These are phyloP conservation scores for Nemania serpens DNA, from an alignment of 2,329 filamentous ascomycete species.

Conservation along the genomic window DNA sequence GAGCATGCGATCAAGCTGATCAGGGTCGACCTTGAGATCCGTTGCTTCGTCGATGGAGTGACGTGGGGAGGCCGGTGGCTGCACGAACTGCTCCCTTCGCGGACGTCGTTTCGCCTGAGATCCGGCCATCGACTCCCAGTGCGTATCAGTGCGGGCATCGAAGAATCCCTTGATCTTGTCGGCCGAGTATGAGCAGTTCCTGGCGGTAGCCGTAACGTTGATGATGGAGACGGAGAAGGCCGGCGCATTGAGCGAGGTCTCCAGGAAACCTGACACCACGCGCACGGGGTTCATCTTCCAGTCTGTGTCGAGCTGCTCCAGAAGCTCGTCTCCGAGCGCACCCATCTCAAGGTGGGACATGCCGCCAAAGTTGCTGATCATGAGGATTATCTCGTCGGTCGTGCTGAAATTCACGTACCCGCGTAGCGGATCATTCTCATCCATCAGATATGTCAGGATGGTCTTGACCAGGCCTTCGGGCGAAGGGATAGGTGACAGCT, in stretches of 20 bases:
- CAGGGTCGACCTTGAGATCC: slow-evolving; percentile 57
- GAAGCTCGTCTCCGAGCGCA: slow-evolving; percentile 57
- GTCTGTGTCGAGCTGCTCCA: slow-evolving; percentile 52
- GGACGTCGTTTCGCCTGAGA: slow-evolving; percentile 46
- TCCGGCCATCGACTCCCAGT: slow-evolving; percentile 58
- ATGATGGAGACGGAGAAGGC: slow-evolving; percentile 72
- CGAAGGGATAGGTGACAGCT: slow-evolving; percentile 57
- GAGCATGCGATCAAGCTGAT: slow-evolving; percentile 58
- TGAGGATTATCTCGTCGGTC: slow-evolving; percentile 55
- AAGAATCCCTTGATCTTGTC: slow-evolving; percentile 65
- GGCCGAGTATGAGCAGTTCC: slow-evolving; percentile 50
- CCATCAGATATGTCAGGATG: slow-evolving; percentile 64
- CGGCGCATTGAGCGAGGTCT: slow-evolving; percentile 73
- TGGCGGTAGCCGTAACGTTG: slow-evolving; percentile 57
- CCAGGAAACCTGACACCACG: slow-evolving; percentile 65
- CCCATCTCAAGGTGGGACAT: slow-evolving; percentile 62
- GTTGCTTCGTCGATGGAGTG: slow-evolving; percentile 45
- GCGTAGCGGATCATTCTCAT: slow-evolving; percentile 57
- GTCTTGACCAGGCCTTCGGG: slow-evolving; percentile 56
- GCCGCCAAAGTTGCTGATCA: slow-evolving; percentile 65
- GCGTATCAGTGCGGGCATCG: slow-evolving; percentile 65
- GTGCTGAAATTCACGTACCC: slow-evolving; percentile 54
- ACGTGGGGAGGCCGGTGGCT: slow-evolving; percentile 42
- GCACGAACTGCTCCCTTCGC: slow-evolving; percentile 51
- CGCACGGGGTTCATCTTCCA: slow-evolving; percentile 58